Conservation (phyloP, 1,139 yeast species). For the Kazachstania sp. region DNA sequence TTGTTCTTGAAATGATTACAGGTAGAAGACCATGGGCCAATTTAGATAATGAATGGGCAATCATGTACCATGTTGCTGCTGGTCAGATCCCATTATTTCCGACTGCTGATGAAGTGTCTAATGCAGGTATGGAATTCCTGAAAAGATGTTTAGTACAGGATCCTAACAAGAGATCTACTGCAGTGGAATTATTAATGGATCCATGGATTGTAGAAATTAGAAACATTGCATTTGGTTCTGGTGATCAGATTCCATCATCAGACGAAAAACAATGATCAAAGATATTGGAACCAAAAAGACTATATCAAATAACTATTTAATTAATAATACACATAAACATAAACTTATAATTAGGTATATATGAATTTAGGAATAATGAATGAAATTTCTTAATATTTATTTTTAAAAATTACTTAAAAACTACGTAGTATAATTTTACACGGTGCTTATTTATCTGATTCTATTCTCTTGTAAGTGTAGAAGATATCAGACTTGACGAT, state of each 20-base stretch:
- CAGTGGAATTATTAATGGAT: conserved; percentile 76
- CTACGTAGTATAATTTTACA: background rate
- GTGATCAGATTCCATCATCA: background rate
- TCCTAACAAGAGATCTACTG: conserved; percentile 72
- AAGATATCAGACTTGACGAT: conserved; percentile 23
- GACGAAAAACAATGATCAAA: background rate
- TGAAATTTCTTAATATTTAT: too few relatives aligned
- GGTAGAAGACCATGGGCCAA: conserved; percentile 87
- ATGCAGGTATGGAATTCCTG: conserved; percentile 62
- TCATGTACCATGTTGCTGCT: conserved; percentile 96
- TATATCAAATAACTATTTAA: background rate
- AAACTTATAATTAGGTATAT: background rate
- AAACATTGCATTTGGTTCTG: conserved; percentile 53
- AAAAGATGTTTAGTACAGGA: conserved; percentile 75
- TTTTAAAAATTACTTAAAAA: background rate
- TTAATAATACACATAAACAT: background rate
- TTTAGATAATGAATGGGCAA: conserved; percentile 95
- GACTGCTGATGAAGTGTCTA: conserved; percentile 64
- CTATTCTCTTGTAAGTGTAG: conserved; percentile 30
- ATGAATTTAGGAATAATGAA: background rate
- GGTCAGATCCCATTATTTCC: conserved; percentile 90
- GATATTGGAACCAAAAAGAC: background rate
- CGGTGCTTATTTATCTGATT: background rate
- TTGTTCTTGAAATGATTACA: conserved; percentile 75
- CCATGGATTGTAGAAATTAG: conserved; percentile 83